Base-by-base conservation (phyloP, 345 rosid genomes). In the Acer yangbiense region DNA sequence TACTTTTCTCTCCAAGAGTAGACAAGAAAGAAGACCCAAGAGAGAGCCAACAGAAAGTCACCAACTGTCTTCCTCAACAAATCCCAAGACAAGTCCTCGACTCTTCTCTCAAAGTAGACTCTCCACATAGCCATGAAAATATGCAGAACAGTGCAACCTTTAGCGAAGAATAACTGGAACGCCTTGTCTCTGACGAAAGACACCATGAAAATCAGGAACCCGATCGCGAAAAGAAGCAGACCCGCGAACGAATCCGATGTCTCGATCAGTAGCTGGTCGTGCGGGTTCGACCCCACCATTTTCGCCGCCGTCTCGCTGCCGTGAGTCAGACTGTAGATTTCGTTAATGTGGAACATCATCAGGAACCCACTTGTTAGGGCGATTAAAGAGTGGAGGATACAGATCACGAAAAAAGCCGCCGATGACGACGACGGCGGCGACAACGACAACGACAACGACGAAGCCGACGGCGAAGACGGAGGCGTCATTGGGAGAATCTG, bases 181-280 rank as follows among this genome's bases (percentile, higher is more conserved):
- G 88, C 91, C 67, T 79, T 73, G 62, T 92, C 97, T 81, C 69
- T 85, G 1, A 87, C 86, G 68, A 86, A 85, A n/a, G 97, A 74
- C 3, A 92, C 94, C 97, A 92, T 90, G 76, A 90, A 86, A 5
- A 92, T 79, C 67, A 92, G 44, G 52, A 86, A 81, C 66, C 97
- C 97, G 74, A 92, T 86, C 0, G 89, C 82, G 62, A 92, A 86
- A 0, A 90, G 86, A 6, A 92, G 88, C 79, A 92, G 58, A 39
- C 97, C 97, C 11, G 97, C 84, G 77, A 92, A 92, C 0, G 97
- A 92, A 75, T 90, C 97, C 29, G 92, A 92, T 48, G 94, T 87
- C 84, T 83, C 77, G 77, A 90, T 86, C 82, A 90, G 79, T 11
- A 92, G 90, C 87, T 89, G 97, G 69, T 90, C 97, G 18, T 84